Percentiles rank a stretch among this genome's conserved stretches.
phyloP scores from a whole-genome alignment of 1,284 basidiomycete genomes.

The Tremellales sp. region DNA sequence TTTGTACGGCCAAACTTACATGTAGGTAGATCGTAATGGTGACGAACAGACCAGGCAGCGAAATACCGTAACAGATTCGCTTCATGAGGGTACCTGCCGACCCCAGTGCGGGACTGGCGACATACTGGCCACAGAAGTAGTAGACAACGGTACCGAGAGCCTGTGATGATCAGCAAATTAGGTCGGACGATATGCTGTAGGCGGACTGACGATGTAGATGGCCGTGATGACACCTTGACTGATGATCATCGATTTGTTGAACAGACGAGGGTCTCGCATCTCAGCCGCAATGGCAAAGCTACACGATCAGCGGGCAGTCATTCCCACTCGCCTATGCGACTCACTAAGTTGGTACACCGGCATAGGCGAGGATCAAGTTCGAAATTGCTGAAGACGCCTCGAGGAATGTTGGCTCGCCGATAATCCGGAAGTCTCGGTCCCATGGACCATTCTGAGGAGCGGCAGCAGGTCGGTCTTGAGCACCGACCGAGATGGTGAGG shows the following conservation, averaged over 20 bases:
- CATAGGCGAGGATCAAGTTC: conserved; percentile 35
- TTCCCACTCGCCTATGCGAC: background rate
- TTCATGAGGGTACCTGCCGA: conserved; percentile 47
- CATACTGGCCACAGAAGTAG: conserved; percentile 41
- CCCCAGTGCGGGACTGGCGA: conserved; percentile 48
- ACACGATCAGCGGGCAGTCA: background rate
- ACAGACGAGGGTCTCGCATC: conserved; percentile 32
- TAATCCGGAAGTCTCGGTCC: conserved; percentile 28
- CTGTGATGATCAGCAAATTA: conserved; percentile 7
- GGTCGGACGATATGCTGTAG: background rate
- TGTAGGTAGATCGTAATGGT: conserved; percentile 31
- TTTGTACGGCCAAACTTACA: conserved; percentile 12
- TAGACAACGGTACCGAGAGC: conserved; percentile 22
- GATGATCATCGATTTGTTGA: conserved; percentile 26
- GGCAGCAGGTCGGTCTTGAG: conserved; percentile 37
- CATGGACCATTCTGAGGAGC: conserved; percentile 36
- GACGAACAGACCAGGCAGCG: conserved; percentile 36
- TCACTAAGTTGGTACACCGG: conserved; percentile 18
- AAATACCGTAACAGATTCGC: conserved; percentile 39
- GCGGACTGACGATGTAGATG: conserved; percentile 29
- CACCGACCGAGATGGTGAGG: conserved; percentile 37
- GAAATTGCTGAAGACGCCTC: conserved; percentile 31
- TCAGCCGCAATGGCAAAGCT: conserved; percentile 15
- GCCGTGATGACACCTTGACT: conserved; percentile 29
- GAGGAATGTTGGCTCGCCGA: conserved; percentile 22